These are phyloP conservation scores for Elongisporangium undulatum DNA, from an alignment of 352 stramenopile genomes.

Conservation along the genomic window DNA sequence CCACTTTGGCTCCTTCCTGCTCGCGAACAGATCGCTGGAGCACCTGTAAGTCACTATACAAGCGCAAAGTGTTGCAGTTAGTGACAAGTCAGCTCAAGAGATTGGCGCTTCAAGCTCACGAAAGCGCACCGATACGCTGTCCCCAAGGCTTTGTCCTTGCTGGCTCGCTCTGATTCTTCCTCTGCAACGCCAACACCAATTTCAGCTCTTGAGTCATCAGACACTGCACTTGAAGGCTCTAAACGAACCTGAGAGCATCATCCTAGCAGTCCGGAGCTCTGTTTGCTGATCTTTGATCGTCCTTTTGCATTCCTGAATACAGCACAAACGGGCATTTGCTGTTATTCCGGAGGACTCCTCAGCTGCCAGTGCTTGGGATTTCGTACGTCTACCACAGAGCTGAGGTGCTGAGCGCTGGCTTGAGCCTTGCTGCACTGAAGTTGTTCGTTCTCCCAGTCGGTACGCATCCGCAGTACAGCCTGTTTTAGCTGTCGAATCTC, in stretches of 20 bases:
- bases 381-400: background rate
- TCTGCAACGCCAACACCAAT: slow-evolving; percentile 11
- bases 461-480: slow-evolving; percentile 27
- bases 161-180: slow-evolving; percentile 15
- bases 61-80: background rate
- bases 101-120: background rate
- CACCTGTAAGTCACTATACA: slow-evolving; percentile 24
- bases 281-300: background rate
- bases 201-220: background rate
- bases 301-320: background rate
- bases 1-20: slow-evolving; percentile 24
- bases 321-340: background rate
- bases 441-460: slow-evolving; percentile 41
- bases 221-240: background rate
- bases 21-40: slow-evolving; percentile 30
- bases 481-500: slow-evolving; percentile 46
- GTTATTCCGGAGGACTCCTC: too few relatives aligned
- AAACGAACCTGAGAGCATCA: background rate
- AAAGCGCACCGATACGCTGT: slow-evolving; percentile 19
- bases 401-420: background rate
- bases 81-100: too few relatives aligned
- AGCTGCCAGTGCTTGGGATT: background rate
- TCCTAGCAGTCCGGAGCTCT: background rate
- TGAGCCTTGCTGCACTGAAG: background rate
- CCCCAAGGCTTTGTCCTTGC: slow-evolving; percentile 22